A percentile compares a stretch with the other conserved stretches of the same genome.
Evolutionary conservation across 768 basidiomycete species (phyloP).

Genomic region (Lentinula sp.): DNA sequence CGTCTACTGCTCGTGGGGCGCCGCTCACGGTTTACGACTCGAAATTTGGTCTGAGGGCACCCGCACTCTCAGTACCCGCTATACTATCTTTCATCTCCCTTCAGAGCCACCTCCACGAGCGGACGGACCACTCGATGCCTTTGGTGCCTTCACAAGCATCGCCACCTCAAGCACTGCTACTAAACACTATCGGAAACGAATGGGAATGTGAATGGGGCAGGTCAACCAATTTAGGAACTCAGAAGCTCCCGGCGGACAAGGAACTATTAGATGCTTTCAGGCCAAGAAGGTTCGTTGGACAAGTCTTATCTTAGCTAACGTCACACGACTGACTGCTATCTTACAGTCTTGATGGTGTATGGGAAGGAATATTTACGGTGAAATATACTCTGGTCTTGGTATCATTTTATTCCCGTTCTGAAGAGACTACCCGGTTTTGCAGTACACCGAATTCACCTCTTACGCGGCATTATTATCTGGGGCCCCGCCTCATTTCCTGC

Average conservation of each 20-base stretch:
- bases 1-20: slow-evolving; percentile 14
- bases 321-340: slow-evolving; percentile 2
- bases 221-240: slow-evolving; percentile 31
- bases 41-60: slow-evolving; percentile 43
- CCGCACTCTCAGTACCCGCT: slow-evolving; percentile 64
- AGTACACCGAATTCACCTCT: slow-evolving; percentile 83
- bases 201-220: slow-evolving; percentile 73
- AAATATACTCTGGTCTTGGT: not conserved
- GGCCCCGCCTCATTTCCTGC: slow-evolving; percentile 56
- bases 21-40: slow-evolving; percentile 36
- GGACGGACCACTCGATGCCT: slow-evolving; percentile 24
- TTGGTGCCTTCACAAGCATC: slow-evolving; percentile 22
- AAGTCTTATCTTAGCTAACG: not conserved
- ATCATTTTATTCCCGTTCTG: not conserved
- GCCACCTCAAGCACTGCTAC: slow-evolving; percentile 5
- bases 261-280: slow-evolving; percentile 41
- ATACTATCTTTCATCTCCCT: slow-evolving; percentile 66
- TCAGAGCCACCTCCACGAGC: slow-evolving; percentile 28
- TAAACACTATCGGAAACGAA: slow-evolving; percentile 34
- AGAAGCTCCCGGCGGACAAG: slow-evolving; percentile 13
- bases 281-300: slow-evolving; percentile 46
- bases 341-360: slow-evolving; percentile 61
- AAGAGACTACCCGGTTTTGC: not conserved
- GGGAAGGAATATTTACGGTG: slow-evolving; percentile 79
- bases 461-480: slow-evolving; percentile 77